These are phyloP conservation scores for Hymenoscyphus infarciens DNA, from an alignment of 2,329 filamentous ascomycete species.

Conservation along the genomic window DNA sequence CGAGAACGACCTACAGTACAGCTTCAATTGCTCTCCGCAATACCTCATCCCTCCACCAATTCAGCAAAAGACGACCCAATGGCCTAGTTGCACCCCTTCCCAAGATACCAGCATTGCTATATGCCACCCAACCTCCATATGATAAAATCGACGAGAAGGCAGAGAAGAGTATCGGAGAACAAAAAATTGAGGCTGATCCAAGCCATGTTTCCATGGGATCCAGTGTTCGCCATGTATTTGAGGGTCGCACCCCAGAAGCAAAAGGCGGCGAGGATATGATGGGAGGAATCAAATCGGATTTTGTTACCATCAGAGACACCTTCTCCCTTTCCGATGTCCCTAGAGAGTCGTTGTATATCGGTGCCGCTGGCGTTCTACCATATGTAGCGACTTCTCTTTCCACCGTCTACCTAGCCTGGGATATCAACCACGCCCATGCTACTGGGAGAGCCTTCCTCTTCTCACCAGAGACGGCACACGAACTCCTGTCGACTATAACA, in stretches of 20 bases:
- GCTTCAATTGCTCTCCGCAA: constrained; percentile 26
- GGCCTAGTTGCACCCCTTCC: constrained; percentile 15
- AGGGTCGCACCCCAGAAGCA: constrained; percentile 33
- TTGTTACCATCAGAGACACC: constrained; percentile 66
- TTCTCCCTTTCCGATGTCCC: constrained; percentile 64
- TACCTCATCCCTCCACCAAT: constrained; percentile 20
- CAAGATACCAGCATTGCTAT: constrained; percentile 42
- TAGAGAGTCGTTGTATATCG: constrained; percentile 63
- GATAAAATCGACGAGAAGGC: constrained; percentile 50
- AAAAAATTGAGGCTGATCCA: constrained; percentile 57
- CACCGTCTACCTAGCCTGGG: constrained; percentile 78
- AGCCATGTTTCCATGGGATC: constrained; percentile 59
- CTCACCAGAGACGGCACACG: constrained; percentile 63
- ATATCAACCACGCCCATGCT: constrained; percentile 66
- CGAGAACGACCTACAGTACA: constrained; percentile 28
- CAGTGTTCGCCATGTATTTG: constrained; percentile 47
- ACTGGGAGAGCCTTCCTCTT: constrained; percentile 59
- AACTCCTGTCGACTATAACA: constrained; percentile 72
- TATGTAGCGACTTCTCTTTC: constrained; percentile 81
- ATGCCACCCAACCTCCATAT: constrained; percentile 37
- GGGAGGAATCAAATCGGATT: constrained; percentile 49
- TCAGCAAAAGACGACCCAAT: constrained; percentile 29
- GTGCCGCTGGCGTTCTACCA: constrained; percentile 75
- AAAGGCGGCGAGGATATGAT: constrained; percentile 48
- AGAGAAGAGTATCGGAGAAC: constrained; percentile 51